A percentile compares a stretch with the other conserved stretches of the same genome.
Conservation (phyloP, 164 flowering plant genomes). For the Umbilicus rupestris region DNA sequence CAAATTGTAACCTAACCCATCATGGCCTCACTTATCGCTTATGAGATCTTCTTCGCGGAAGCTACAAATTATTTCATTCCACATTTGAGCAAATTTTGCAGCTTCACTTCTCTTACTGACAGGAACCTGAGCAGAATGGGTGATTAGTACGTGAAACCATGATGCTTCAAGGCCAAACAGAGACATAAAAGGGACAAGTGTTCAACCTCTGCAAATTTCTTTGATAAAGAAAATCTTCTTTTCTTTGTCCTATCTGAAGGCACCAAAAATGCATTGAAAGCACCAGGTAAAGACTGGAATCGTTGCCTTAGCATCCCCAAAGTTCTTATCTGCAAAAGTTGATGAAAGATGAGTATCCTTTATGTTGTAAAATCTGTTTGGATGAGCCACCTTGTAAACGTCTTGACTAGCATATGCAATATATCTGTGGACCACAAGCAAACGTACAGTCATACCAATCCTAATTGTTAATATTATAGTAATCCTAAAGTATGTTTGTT, state of each 20-base stretch:
- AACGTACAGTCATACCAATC: background rate
- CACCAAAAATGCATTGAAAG: conserved; percentile 74
- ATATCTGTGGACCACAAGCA: background rate
- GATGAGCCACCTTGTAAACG: background rate
- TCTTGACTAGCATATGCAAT: background rate
- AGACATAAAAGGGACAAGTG: background rate
- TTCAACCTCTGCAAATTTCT: conserved; percentile 67
- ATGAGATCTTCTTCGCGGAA: conserved; percentile 96
- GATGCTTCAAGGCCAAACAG: background rate
- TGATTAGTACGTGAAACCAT: background rate
- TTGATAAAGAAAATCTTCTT: conserved; percentile 67
- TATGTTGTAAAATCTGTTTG: background rate
- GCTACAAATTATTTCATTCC: conserved; percentile 91
- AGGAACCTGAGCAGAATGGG: conserved; percentile 32
- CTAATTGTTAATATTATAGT: background rate
- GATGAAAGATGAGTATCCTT: conserved; percentile 8
- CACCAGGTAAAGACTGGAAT: conserved; percentile 95
- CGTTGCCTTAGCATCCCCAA: conserved; percentile 89
- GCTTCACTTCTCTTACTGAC: conserved; percentile 91
- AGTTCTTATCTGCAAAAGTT: conserved; percentile 62
- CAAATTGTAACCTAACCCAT: background rate
- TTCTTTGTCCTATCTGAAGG: conserved; percentile 59
- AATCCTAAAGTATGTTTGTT: no score
- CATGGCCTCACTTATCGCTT: conserved; percentile 73
- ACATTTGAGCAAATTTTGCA: conserved; percentile 90